phyloP scores from a whole-genome alignment of 1,139 yeast genomes.

The Candida glucosophila region DNA sequence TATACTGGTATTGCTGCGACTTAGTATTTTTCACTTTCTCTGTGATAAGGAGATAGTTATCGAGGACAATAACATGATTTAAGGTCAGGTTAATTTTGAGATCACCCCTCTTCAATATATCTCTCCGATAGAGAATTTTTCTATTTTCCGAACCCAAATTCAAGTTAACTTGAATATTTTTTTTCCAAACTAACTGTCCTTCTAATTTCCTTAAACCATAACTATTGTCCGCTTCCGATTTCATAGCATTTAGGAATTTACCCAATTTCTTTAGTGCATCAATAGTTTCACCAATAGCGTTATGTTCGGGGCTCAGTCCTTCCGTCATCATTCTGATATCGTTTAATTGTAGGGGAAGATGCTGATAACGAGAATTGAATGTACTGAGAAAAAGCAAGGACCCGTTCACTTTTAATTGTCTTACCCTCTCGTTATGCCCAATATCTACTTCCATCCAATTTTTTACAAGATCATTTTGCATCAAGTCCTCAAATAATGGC shows the following conservation, averaged over 20 bases:
- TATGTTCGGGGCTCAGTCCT: conserved; percentile 48
- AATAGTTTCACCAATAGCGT: conserved; percentile 46
- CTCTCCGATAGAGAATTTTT: conserved; percentile 52
- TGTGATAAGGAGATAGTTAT: conserved; percentile 63
- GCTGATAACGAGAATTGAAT: conserved; percentile 66
- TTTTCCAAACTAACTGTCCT: conserved; percentile 42
- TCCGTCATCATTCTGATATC: conserved; percentile 46
- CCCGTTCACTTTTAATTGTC: conserved; percentile 42
- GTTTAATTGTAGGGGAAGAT: conserved; percentile 56
- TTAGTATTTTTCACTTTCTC: conserved; percentile 32
- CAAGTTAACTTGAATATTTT: conserved; percentile 34
- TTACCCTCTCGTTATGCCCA: conserved; percentile 28
- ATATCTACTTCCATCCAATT: conserved; percentile 43
- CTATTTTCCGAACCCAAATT: conserved; percentile 51
- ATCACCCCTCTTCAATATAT: conserved; percentile 54
- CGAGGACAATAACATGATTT: conserved; percentile 55
- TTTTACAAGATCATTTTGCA: conserved; percentile 40
- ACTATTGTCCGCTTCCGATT: conserved; percentile 46
- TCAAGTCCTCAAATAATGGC: conserved; percentile 23
- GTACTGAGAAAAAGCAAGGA: conserved; percentile 64
- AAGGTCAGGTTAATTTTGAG: conserved; percentile 43
- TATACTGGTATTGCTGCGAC: conserved; percentile 20
- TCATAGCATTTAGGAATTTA: conserved; percentile 38
- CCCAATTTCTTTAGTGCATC: conserved; percentile 30
- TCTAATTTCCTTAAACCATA: conserved; percentile 40